phyloP scores from a whole-genome alignment of 768 basidiomycete genomes.

The Cystofilobasidium ferigula region DNA sequence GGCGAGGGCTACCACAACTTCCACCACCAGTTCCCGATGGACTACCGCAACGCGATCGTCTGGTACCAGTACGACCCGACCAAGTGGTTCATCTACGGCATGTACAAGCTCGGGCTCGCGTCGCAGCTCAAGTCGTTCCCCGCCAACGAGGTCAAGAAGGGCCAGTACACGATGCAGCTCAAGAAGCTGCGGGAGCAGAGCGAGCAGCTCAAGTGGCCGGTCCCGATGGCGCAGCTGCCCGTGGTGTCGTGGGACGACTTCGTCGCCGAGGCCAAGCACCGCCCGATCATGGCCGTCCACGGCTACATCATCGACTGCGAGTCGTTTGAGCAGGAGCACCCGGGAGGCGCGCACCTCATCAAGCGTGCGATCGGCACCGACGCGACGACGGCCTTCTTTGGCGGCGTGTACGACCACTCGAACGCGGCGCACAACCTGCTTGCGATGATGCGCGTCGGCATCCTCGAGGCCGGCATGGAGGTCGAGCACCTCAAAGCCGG shows the following conservation, averaged over 20 bases:
- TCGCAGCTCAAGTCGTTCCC: slow-evolving; percentile 72
- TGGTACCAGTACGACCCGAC: slow-evolving; percentile 90
- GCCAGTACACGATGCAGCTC: slow-evolving; percentile 85
- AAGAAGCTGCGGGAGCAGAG: slow-evolving; percentile 72
- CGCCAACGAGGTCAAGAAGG: slow-evolving; percentile 79
- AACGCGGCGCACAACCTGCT: slow-evolving; percentile 71
- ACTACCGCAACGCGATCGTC: slow-evolving; percentile 89
- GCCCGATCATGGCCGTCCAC: slow-evolving; percentile 72
- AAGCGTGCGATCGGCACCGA: slow-evolving; percentile 79
- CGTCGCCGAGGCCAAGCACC: slow-evolving; percentile 62
- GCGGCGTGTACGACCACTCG: slow-evolving; percentile 78
- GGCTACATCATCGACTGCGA: slow-evolving; percentile 89
- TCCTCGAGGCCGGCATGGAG: slow-evolving; percentile 56
- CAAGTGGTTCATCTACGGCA: slow-evolving; percentile 75
- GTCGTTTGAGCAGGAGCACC: slow-evolving; percentile 77
- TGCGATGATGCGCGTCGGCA: slow-evolving; percentile 65
- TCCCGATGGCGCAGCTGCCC: slow-evolving; percentile 60
- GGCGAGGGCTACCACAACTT: slow-evolving; percentile 92
- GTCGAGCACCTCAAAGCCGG: slow-evolving; percentile 39
- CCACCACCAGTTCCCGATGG: slow-evolving; percentile 86
- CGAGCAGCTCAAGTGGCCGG: slow-evolving; percentile 68
- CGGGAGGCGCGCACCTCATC: slow-evolving; percentile 75
- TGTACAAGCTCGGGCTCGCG: slow-evolving; percentile 61
- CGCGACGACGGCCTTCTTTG: slow-evolving; percentile 87
- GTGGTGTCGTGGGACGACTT: slow-evolving; percentile 70